A percentile compares a stretch with the other conserved stretches of the same genome.
phyloP scores from a whole-genome alignment of 768 basidiomycete species.

The Mycena venus region DNA sequence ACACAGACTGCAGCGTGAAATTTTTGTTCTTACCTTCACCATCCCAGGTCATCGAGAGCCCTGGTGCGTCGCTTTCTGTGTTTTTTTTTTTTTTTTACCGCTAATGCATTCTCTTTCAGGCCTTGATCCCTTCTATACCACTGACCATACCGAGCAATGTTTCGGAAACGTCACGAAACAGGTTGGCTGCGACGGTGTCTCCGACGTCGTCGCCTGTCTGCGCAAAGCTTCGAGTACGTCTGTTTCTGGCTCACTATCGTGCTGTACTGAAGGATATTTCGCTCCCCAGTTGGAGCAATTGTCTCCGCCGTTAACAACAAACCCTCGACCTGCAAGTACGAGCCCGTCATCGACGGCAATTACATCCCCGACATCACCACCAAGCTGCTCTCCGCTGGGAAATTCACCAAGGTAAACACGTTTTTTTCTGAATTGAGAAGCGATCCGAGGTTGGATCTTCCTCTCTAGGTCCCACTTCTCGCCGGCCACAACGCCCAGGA shows the following conservation, averaged over 20 bases:
- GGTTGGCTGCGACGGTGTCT: conserved; percentile 27
- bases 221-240: conserved; percentile 28
- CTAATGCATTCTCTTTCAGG: conserved; percentile 8
- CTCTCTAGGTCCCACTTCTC: conserved; percentile 30
- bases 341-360: conserved; percentile 37
- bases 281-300: conserved; percentile 33
- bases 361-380: conserved; percentile 42
- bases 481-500: conserved; percentile 36
- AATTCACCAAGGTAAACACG: conserved; percentile 38
- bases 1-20: not conserved
- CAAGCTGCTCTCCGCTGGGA: conserved; percentile 39
- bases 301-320: conserved; percentile 45
- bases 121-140: conserved; percentile 33
- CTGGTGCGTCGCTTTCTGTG: conserved; percentile 10
- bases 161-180: conserved; percentile 31
- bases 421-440: not conserved
- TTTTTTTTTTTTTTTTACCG: not conserved
- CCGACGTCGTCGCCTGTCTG: conserved; percentile 29
- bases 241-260: too few relatives aligned
- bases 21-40: not conserved
- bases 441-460: not conserved
- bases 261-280: not conserved
- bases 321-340: conserved; percentile 38
- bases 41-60: conserved; percentile 27
- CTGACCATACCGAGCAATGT: conserved; percentile 28